Percentiles rank a stretch among this genome's conserved stretches.
Conservation (phyloP, 768 basidiomycete genomes). For the Fomitopsis pulvina region DNA sequence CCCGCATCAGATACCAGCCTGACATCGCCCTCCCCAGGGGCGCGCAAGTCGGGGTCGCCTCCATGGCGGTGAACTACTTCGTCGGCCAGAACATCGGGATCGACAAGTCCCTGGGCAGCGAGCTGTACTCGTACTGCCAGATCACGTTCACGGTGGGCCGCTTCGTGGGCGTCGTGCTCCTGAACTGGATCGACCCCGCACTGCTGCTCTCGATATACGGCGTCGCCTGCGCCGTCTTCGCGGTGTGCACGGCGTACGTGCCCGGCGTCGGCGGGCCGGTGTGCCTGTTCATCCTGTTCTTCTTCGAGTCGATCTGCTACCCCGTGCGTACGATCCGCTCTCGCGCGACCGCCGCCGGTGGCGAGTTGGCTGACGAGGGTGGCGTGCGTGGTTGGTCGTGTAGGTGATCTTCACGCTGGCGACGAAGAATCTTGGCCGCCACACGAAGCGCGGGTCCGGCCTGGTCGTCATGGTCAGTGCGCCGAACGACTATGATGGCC, state of each 20-base stretch:
- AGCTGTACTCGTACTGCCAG: conserved; percentile 67
- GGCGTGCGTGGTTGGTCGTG: not conserved
- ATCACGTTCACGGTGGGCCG: conserved; percentile 60
- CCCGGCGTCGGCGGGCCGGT: conserved; percentile 49
- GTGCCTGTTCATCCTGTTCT: conserved; percentile 60
- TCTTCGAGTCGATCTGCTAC: conserved; percentile 73
- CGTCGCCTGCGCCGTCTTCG: conserved; percentile 43
- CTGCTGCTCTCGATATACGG: conserved; percentile 52
- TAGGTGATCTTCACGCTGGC: conserved; percentile 59
- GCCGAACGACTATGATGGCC: not conserved
- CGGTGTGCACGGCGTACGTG: conserved; percentile 42
- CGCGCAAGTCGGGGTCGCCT: conserved; percentile 60
- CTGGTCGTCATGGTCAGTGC: conserved; percentile 51
- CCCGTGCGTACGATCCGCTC: conserved; percentile 47
- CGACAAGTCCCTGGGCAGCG: conserved; percentile 43
- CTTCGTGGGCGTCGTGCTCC: conserved; percentile 54
- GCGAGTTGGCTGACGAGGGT: too few relatives aligned
- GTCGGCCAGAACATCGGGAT: conserved; percentile 55
- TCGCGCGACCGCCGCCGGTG: too few relatives aligned
- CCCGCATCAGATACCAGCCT: not conserved
- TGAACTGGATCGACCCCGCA: conserved; percentile 62
- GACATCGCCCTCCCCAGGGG: conserved; percentile 32
- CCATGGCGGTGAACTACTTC: conserved; percentile 66
- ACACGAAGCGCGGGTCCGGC: conserved; percentile 57
- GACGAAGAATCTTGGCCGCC: conserved; percentile 54